Evolutionary conservation across 2,329 filamentous ascomycete genomes (phyloP).

Genomic region (Aspergillus candidus): DNA sequence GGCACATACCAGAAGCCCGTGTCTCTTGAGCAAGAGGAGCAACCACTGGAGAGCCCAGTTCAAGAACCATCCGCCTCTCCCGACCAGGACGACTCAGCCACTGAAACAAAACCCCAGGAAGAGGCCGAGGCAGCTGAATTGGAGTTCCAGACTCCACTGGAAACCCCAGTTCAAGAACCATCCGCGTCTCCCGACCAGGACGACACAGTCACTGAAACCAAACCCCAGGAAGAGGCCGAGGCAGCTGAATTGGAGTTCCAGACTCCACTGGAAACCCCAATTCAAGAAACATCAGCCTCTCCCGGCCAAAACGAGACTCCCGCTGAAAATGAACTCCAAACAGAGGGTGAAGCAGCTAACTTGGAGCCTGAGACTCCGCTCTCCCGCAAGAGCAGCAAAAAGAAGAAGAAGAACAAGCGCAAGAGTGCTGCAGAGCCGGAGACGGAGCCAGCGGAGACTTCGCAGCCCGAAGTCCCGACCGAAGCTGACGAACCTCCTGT

Average conservation of each 20-base stretch:
- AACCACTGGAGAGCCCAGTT: neutral
- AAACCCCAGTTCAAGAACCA: no score
- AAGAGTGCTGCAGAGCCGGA: slow-evolving; percentile 9
- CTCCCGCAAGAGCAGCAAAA: slow-evolving; percentile 15
- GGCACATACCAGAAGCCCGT: neutral
- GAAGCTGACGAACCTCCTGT: slow-evolving; percentile 5
- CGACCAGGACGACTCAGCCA: neutral
- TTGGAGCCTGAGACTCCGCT: slow-evolving; percentile 7
- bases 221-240: no score
- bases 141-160: no score
- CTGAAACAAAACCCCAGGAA: no score
- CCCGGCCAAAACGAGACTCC: neutral
- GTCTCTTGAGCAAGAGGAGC: neutral
- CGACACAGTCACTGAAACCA: no score
- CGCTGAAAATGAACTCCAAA: neutral
- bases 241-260: no score
- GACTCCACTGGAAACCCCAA: neutral
- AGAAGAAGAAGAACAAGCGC: slow-evolving; percentile 20
- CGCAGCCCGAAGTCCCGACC: neutral
- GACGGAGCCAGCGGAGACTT: slow-evolving; percentile 1
- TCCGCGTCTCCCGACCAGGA: no score
- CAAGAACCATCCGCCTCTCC: neutral
- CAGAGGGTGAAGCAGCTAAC: slow-evolving; percentile 1
- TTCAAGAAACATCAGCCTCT: neutral
- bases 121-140: no score